Base-by-base conservation (phyloP, 2,329 filamentous ascomycete genomes). In the Ascocoryne sarcoides region DNA sequence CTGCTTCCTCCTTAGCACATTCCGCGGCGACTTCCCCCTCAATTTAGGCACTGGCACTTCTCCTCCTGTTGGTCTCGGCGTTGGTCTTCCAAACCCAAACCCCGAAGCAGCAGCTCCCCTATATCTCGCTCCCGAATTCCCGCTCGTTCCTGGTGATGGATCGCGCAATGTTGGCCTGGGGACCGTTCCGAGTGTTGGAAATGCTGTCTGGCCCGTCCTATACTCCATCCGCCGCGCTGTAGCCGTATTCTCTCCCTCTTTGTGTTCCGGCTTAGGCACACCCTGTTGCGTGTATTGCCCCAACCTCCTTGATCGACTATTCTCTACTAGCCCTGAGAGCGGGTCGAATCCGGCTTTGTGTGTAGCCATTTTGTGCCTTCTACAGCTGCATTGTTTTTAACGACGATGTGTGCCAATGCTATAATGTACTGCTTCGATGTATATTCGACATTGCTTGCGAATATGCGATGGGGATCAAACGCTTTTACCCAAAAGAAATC, bases 1-100 rank as follows among this genome's bases (percentile, higher is more conserved):
- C 40, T 67, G 65, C 53, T 75, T 76, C 49, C 68, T 66, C 48
- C 68, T 63, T 35, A 75, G 55, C 7, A 68, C 62, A 51, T 67
- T 69, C 30, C 65, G 65, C 18, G 56, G 55, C n/a, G 51, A 45
- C 30, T 59, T 59, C 23, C 40, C 48, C 26, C 46, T 55, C 23
- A 56, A 36, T 39, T 53, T 45, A 7, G 46, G 47, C 31, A 36
- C 28, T 16, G 39, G 29, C 8, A 32, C 23, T 16, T 43, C 40
- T 20, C 19, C 37, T 15, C 45, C 26, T 7, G 35, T 19, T n/a
- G 41, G 18, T 36, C 45, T 50, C 14, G 32, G 44, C 10, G 39
- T 20, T 29, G 48, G 23, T n/a, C 44, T 53, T 17, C 47, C 46
- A 43, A 50, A 51, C 17, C 52, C 51, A 44, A 55, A 56, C 14